Base-by-base conservation (phyloP, 2,329 filamentous ascomycete genomes). In the Gnomoniopsis sp. region DNA sequence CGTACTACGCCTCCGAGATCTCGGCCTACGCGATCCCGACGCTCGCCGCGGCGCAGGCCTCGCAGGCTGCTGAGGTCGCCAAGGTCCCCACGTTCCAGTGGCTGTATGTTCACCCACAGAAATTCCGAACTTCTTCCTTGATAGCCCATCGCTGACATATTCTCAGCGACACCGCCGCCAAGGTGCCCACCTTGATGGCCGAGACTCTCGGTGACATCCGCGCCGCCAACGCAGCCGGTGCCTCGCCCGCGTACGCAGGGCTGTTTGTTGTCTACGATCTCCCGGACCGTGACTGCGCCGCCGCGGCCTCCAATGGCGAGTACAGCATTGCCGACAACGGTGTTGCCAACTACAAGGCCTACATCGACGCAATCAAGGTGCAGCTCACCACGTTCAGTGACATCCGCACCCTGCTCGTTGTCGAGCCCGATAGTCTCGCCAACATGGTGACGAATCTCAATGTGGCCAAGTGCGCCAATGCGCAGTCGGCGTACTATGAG, bases 21-120 rank as follows among this genome's bases (percentile, higher is more conserved):
- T 75, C 76, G 57, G 78, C 69, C 38, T 72, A 79, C 19, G 88
- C 88, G 8, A 80, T 89, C 21, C 87, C 88, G 10, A 83, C 81
- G 17, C 72, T 90, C 60, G 81, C 81, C 11, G 78, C 80, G 4
- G 75, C 82, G 23, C 73, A 81, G 68, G 79, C 78, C 15, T 79
- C 82, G 19, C 79, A 77, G 61, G 79, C 80, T 6, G 75, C 77
- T 21, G 77, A 75, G 50, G 80, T 81, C 38, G 81, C 79, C 57
- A 73, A 80, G 60, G 78, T 83, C 1, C 79, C 80, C 26, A 78
- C 75, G 51, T 83, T 81, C 69, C 77, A 78, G 70, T 82, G 78
- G 79, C 71, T 79, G 74, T 81, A 66, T 71, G 74, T 71, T 47
- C 21, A 51, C 22, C 11, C 17, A n/a, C n/a, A n/a, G n/a, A 6